Evolutionary conservation across 2,329 filamentous ascomycete genomes (phyloP).

Genomic region (Botrytis fabae): DNA sequence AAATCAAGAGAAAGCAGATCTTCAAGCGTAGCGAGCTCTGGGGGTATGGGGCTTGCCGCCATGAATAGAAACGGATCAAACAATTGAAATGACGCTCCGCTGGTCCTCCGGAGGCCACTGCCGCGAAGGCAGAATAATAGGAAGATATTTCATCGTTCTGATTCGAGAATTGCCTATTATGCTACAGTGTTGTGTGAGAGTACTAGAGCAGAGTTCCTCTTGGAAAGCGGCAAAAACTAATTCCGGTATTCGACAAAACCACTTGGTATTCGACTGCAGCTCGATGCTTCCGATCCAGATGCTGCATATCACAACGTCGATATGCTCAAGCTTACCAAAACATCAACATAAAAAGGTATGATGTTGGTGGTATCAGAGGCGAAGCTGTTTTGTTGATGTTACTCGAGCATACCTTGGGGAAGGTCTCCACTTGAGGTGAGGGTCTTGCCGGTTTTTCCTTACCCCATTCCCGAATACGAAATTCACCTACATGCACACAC

Average conservation of each 20-base stretch:
- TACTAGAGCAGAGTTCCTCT: background rate
- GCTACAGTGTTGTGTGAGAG: background rate
- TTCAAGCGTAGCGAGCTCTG: background rate
- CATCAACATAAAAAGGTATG: background rate
- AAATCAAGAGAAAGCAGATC: background rate
- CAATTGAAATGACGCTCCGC: background rate
- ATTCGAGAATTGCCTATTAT: background rate
- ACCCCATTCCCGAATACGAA: constrained; percentile 1
- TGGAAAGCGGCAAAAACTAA: background rate
- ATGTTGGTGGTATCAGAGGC: background rate
- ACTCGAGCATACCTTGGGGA: background rate
- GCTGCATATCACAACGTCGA: background rate
- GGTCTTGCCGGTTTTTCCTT: background rate
- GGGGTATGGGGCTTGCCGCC: background rate
- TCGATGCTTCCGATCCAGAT: background rate
- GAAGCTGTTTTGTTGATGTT: background rate
- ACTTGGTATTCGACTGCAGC: constrained; percentile 1
- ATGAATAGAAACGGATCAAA: background rate
- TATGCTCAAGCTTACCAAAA: background rate
- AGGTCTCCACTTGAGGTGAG: background rate
- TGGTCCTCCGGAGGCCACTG: constrained; percentile 1
- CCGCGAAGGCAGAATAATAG: background rate
- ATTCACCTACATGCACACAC: background rate
- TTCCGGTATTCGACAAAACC: background rate
- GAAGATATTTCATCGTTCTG: background rate